Evolutionary conservation across 768 basidiomycete species (phyloP).

Genomic region (Boletus vermiculosoides): DNA sequence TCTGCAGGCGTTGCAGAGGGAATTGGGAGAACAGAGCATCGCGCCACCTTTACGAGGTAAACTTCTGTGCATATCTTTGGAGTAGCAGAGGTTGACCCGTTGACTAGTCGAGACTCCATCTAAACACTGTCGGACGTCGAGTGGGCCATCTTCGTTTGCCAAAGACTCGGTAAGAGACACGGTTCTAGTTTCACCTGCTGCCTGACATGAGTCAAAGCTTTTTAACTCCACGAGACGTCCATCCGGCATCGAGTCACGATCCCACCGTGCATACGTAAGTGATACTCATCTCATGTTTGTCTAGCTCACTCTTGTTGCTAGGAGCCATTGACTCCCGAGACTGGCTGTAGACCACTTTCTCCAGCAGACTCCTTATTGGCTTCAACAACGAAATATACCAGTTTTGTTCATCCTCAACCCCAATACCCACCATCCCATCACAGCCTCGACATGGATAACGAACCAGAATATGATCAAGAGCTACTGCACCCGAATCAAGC

Average conservation of each 20-base stretch:
- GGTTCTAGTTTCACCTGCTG: slow-evolving; percentile 28
- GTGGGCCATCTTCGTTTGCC: slow-evolving; percentile 42
- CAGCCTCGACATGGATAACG: slow-evolving; percentile 47
- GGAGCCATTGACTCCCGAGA: slow-evolving; percentile 49
- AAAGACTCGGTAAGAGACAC: slow-evolving; percentile 45
- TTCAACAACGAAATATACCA: slow-evolving; percentile 28
- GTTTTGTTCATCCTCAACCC: slow-evolving; percentile 22
- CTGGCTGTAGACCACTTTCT: slow-evolving; percentile 41
- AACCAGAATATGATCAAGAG: slow-evolving; percentile 35
- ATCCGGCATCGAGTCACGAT: slow-evolving; percentile 35
- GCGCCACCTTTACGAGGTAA: slow-evolving; percentile 46
- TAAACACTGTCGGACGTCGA: slow-evolving; percentile 42
- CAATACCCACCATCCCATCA: slow-evolving; percentile 27
- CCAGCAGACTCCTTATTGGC: slow-evolving; percentile 36
- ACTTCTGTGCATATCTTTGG: neutral
- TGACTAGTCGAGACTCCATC: slow-evolving; percentile 34
- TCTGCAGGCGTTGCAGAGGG: slow-evolving; percentile 62
- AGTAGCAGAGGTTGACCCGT: slow-evolving; percentile 3
- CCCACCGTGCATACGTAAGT: slow-evolving; percentile 35
- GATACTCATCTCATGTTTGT: neutral
- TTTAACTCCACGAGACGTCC: slow-evolving; percentile 32
- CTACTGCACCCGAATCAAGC: slow-evolving; percentile 42
- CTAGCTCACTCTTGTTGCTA: slow-evolving; percentile 19
- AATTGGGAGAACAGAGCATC: slow-evolving; percentile 71
- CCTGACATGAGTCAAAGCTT: slow-evolving; percentile 25